These are phyloP conservation scores for Blepharisma stoltei DNA, from an alignment of 73 alveolate genomes.

Conservation along the genomic window DNA sequence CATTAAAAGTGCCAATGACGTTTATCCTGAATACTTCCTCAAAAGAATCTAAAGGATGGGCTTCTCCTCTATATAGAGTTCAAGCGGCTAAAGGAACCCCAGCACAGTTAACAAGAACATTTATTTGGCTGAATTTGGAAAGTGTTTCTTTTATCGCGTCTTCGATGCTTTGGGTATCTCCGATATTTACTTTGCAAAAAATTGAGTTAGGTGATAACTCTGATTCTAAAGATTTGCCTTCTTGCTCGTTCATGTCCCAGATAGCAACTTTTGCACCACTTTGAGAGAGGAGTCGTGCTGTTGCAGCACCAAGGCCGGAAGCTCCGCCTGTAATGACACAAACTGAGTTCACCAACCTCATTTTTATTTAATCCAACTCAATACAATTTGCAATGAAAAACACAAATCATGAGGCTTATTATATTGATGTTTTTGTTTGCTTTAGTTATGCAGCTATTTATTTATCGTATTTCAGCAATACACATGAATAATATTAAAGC, in stretches of 20 bases:
- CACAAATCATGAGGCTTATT: too few relatives aligned
- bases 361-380: conserved; percentile 8
- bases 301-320: conserved; percentile 78
- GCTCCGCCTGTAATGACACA: conserved; percentile 80
- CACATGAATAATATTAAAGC: too few relatives aligned
- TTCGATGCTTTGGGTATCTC: conserved; percentile 58
- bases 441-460: too few relatives aligned
- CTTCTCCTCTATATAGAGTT: conserved; percentile 53
- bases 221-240: conserved; percentile 34
- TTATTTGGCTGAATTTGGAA: conserved; percentile 65
- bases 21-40: conserved; percentile 68
- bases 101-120: conserved; percentile 77
- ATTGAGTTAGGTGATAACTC: conserved; percentile 36
- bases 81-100: conserved; percentile 70
- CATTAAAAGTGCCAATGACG: conserved; percentile 79
- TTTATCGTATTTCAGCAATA: too few relatives aligned
- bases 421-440: too few relatives aligned
- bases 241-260: conserved; percentile 73
- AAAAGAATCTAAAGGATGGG: conserved; percentile 44
- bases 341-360: conserved; percentile 47
- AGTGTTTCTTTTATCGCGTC: conserved; percentile 58
- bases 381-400: background rate
- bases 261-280: conserved; percentile 66
- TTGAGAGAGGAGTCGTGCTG: conserved; percentile 53
- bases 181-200: conserved; percentile 55